A percentile compares a stretch with the other conserved stretches of the same genome.
These are phyloP conservation scores for Diaporthe caulivora DNA, from an alignment of 2,329 filamentous ascomycete genomes.

Conservation along the genomic window DNA sequence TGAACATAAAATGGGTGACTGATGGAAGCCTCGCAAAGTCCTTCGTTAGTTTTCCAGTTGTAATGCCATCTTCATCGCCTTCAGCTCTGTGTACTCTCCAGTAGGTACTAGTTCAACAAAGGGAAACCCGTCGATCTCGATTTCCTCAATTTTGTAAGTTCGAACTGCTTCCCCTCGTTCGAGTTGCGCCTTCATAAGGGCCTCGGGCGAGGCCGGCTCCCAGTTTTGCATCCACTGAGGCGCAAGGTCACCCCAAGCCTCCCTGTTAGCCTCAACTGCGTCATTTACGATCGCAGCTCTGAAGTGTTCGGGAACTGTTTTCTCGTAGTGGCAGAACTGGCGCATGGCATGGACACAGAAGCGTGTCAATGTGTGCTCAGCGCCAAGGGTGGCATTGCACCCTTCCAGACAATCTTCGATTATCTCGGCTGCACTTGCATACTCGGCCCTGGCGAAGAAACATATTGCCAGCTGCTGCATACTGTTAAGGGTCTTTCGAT, in stretches of 20 bases:
- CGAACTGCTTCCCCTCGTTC: conserved; percentile 3
- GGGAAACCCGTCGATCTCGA: not conserved
- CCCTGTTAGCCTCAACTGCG: not conserved
- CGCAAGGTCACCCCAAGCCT: conserved; percentile 11
- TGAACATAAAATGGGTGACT: too few species aligned
- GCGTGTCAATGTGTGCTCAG: not conserved
- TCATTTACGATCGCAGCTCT: not conserved
- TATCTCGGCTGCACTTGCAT: too few species aligned
- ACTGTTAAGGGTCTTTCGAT: too few species aligned
- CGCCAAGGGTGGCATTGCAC: not conserved
- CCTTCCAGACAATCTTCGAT: not conserved
- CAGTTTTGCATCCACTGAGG: conserved; percentile 31
- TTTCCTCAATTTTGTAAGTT: not conserved
- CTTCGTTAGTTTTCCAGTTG: not conserved
- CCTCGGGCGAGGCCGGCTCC: not conserved
- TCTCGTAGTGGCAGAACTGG: not conserved
- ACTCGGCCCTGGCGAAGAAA: too few species aligned
- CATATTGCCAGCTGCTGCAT: too few species aligned
- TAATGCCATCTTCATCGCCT: not conserved
- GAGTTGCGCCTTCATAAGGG: not conserved
- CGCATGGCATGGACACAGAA: not conserved
- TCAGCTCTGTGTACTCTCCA: not conserved
- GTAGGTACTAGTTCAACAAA: not conserved
- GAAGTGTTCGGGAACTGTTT: not conserved
- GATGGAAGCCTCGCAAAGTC: too few species aligned